A percentile compares a stretch with the other conserved stretches of the same genome.
Evolutionary conservation across 1,284 basidiomycete species (phyloP).

Genomic region (Rhizoctonia solani): DNA sequence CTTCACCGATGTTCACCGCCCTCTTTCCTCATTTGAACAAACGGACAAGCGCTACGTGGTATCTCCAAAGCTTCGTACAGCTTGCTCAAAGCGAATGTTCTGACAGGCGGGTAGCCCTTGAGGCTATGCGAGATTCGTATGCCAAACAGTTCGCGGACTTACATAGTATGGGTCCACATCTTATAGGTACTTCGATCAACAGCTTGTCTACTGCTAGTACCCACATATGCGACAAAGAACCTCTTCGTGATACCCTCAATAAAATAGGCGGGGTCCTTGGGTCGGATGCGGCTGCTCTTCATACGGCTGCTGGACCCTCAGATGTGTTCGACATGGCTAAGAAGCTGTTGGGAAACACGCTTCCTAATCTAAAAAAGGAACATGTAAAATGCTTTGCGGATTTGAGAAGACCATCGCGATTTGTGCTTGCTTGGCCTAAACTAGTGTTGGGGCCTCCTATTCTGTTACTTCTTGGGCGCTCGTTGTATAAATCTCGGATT

Average conservation of each 20-base stretch:
- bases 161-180: constrained; percentile 55
- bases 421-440: constrained; percentile 68
- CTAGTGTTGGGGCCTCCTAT: constrained; percentile 68
- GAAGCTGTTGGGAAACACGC: constrained; percentile 41
- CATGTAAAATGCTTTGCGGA: constrained; percentile 46
- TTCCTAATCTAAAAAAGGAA: constrained; percentile 44
- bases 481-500: constrained; percentile 57
- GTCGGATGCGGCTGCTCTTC: neutral
- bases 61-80: constrained; percentile 52
- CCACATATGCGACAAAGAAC: constrained; percentile 36
- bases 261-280: constrained; percentile 3
- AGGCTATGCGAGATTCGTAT: constrained; percentile 63
- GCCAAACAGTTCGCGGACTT: constrained; percentile 66
- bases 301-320: constrained; percentile 18
- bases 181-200: constrained; percentile 43
- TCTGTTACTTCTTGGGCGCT: constrained; percentile 54
- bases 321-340: constrained; percentile 33
- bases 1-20: constrained; percentile 55
- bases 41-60: constrained; percentile 36
- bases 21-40: constrained; percentile 60
- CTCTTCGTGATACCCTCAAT: constrained; percentile 6
- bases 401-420: constrained; percentile 61
- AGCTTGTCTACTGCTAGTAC: constrained; percentile 40
- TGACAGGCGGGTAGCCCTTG: constrained; percentile 60
- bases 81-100: constrained; percentile 67